Percentiles rank a stretch among this genome's conserved stretches.
Conservation (phyloP, 2,329 filamentous ascomycete genomes). For the Aspergillus sp. region DNA sequence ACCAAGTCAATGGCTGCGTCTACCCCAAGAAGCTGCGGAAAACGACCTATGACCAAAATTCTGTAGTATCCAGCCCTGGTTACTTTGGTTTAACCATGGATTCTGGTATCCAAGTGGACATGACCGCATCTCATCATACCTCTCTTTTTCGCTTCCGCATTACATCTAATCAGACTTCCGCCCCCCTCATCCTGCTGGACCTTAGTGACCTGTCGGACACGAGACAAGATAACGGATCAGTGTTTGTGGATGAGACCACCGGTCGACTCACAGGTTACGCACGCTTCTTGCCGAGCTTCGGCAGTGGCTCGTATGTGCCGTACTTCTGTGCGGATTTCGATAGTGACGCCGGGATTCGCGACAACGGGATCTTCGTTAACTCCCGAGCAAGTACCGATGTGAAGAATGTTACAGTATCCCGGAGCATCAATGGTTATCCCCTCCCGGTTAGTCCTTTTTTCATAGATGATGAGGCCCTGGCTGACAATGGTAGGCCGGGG, state of each 20-base stretch:
- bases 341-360: slow-evolving; percentile 52
- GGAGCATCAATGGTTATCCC: slow-evolving; percentile 60
- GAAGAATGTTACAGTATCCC: slow-evolving; percentile 55
- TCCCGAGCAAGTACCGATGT: slow-evolving; percentile 56
- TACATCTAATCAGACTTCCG: slow-evolving; percentile 38
- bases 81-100: slow-evolving; percentile 63
- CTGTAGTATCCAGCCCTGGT: slow-evolving; percentile 61
- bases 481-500: slow-evolving; percentile 51
- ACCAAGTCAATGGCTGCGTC: slow-evolving; percentile 61
- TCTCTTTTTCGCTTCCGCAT: slow-evolving; percentile 67
- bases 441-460: slow-evolving; percentile 27
- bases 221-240: slow-evolving; percentile 57
- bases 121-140: slow-evolving; percentile 64
- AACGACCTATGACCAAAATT: slow-evolving; percentile 48
- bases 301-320: slow-evolving; percentile 57
- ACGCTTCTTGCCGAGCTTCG: slow-evolving; percentile 64
- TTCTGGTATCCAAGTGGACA: slow-evolving; percentile 60
- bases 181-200: slow-evolving; percentile 64
- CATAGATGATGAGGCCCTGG: not conserved
- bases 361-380: slow-evolving; percentile 64
- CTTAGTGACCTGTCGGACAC: slow-evolving; percentile 64
- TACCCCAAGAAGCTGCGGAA: slow-evolving; percentile 58
- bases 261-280: slow-evolving; percentile 64
- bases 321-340: slow-evolving; percentile 69
- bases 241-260: slow-evolving; percentile 56